These are phyloP conservation scores for Mallotus japonicus DNA, from an alignment of 441 rosid genomes.

Conservation along the genomic window DNA sequence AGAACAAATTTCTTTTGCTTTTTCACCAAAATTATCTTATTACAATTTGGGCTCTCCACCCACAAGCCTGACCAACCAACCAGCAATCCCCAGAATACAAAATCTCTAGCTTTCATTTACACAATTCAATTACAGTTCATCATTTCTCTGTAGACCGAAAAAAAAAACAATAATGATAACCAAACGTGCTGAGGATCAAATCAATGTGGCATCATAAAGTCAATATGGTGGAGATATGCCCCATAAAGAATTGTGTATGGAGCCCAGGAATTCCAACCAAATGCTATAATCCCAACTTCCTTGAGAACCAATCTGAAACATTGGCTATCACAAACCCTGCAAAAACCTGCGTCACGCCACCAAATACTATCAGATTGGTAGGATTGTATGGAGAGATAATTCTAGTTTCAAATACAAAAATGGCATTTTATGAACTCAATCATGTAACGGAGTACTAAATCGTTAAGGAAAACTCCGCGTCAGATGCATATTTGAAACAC, in stretches of 20 bases:
- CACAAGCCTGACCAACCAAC: not conserved
- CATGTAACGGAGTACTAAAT: no score
- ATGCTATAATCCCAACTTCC: constrained; percentile 61
- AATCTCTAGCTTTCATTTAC: constrained; percentile 25
- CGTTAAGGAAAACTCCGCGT: no score
- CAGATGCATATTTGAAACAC: not conserved
- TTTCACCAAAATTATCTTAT: constrained; percentile 15
- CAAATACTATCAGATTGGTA: not conserved
- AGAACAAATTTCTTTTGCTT: not conserved
- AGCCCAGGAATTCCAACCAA: not conserved
- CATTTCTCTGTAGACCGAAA: constrained; percentile 14
- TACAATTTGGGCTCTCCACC: constrained; percentile 22
- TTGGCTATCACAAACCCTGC: constrained; percentile 92
- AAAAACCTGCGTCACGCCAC: constrained; percentile 57
- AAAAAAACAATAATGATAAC: no score
- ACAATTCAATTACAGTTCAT: constrained; percentile 18
- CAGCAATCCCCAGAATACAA: not conserved
- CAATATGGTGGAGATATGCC: constrained; percentile 27
- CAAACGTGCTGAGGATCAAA: constrained; percentile 1
- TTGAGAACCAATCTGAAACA: constrained; percentile 64
- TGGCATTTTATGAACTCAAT: no score
- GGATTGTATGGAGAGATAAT: not conserved
- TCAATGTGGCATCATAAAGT: constrained; percentile 10
- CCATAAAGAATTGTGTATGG: constrained; percentile 25
- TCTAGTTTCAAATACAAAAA: not conserved